These are phyloP conservation scores for Tolypocladium cylindrosporum DNA, from an alignment of 2,329 filamentous ascomycete genomes.

Conservation along the genomic window DNA sequence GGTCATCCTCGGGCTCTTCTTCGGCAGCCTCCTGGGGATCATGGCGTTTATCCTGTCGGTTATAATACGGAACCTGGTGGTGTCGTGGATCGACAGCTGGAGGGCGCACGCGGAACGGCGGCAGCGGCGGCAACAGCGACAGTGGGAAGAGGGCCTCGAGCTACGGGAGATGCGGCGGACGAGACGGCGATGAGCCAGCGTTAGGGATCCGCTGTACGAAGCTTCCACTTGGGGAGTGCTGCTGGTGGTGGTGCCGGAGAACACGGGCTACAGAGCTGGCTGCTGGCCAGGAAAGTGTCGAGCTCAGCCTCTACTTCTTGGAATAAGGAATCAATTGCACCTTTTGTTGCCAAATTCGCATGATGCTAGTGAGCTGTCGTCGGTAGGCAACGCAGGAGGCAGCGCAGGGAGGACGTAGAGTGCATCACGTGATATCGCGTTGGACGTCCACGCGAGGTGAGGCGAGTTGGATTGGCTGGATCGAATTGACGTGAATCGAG, in stretches of 20 bases:
- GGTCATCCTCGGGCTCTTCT: neutral
- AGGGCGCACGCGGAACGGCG: neutral
- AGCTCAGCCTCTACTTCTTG: neutral
- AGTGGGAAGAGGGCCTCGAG: neutral
- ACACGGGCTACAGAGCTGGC: neutral
- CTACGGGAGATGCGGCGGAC: too few relatives aligned
- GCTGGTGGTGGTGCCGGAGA: neutral
- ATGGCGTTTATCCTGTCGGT: neutral
- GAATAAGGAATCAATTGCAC: neutral
- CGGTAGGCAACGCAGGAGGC: neutral
- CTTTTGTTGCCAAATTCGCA: neutral
- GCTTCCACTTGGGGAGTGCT: neutral
- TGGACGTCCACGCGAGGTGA: neutral
- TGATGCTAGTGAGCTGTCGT: neutral
- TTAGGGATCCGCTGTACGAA: neutral
- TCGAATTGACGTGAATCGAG: neutral
- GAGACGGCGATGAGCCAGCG: neutral
- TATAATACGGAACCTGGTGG: neutral
- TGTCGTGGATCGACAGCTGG: neutral
- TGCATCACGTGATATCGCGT: constrained; percentile 1
- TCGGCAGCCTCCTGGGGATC: neutral
- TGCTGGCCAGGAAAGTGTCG: neutral
- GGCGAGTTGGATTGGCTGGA: neutral
- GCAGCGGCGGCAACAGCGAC: neutral
- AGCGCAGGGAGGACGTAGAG: too few relatives aligned